Evolutionary conservation across 768 basidiomycete species (phyloP).

Genomic region (Boletus patriciae): DNA sequence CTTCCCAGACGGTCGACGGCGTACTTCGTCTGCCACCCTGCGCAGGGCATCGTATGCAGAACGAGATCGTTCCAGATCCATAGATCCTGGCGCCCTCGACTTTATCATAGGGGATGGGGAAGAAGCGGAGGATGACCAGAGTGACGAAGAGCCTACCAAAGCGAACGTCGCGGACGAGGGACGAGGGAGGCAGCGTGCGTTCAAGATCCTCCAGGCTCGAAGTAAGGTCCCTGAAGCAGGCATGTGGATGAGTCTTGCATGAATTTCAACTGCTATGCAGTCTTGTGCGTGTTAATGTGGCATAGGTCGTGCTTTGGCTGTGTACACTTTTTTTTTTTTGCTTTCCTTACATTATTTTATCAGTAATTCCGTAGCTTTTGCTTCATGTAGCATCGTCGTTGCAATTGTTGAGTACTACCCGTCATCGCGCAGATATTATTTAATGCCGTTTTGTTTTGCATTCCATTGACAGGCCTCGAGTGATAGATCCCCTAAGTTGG

Average conservation of each 20-base stretch:
- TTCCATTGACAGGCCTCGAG: background rate
- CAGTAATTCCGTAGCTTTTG: constrained; percentile 30
- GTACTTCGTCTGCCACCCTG: constrained; percentile 45
- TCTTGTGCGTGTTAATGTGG: constrained; percentile 6
- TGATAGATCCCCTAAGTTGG: background rate
- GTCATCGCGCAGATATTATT: constrained; percentile 15
- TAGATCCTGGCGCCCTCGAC: constrained; percentile 71
- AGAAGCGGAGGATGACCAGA: constrained; percentile 43
- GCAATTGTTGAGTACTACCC: constrained; percentile 20
- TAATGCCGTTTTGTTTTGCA: background rate
- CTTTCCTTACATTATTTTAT: constrained; percentile 33
- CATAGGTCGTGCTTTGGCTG: constrained; percentile 6
- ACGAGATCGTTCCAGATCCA: constrained; percentile 59
- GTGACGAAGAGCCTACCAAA: constrained; percentile 22
- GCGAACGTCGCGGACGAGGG: constrained; percentile 30
- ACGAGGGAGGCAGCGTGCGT: constrained; percentile 57
- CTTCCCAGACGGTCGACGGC: constrained; percentile 20
- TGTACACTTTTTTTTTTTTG: constrained; percentile 9
- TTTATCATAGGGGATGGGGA: constrained; percentile 54
- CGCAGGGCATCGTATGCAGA: constrained; percentile 67
- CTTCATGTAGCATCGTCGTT: constrained; percentile 32
- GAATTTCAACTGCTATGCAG: constrained; percentile 3
- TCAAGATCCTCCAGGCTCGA: constrained; percentile 69
- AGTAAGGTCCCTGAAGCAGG: constrained; percentile 66
- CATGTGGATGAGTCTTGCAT: constrained; percentile 82